Conservation (phyloP, 1,284 basidiomycete species). For the Pholiota adiposa region DNA sequence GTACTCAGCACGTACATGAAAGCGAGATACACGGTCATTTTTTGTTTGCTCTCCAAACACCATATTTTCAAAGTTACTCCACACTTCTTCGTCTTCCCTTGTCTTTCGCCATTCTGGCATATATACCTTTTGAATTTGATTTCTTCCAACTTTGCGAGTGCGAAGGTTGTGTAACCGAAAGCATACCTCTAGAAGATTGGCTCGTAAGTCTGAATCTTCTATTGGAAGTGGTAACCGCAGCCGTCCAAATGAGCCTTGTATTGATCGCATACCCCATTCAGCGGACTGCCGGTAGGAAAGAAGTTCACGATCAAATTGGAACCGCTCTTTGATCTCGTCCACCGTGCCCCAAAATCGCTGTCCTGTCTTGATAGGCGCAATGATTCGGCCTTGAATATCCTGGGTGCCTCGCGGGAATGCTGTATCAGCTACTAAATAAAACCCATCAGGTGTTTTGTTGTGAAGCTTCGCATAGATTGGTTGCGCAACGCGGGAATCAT, state of each 20-base stretch:
- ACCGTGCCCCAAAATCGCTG: conserved; percentile 29
- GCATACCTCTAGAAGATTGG: conserved; percentile 36
- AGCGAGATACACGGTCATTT: conserved; percentile 34
- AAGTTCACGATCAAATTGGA: conserved; percentile 37
- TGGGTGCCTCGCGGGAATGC: conserved; percentile 43
- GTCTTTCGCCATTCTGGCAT: conserved; percentile 35
- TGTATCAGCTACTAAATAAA: conserved; percentile 46
- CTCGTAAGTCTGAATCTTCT: conserved; percentile 25
- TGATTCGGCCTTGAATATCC: conserved; percentile 36
- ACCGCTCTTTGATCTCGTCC: conserved; percentile 21
- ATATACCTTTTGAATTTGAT: conserved; percentile 45
- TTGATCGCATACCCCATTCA: conserved; percentile 47
- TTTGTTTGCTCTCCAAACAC: conserved; percentile 34
- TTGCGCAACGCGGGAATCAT: conserved; percentile 44
- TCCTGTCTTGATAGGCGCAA: conserved; percentile 44
- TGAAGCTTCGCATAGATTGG: conserved; percentile 41
- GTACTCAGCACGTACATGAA: conserved; percentile 27
- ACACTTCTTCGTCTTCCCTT: conserved; percentile 31
- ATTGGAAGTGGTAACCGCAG: conserved; percentile 41
- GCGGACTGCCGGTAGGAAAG: conserved; percentile 45
- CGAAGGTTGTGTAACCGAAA: conserved; percentile 32
- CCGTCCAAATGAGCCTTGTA: conserved; percentile 48
- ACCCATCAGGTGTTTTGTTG: conserved; percentile 38
- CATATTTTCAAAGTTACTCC: conserved; percentile 37
- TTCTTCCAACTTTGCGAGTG: conserved; percentile 36